These are phyloP conservation scores for Trichodelitschia bisporula DNA, from an alignment of 495 filamentous ascomycete species.

Conservation along the genomic window DNA sequence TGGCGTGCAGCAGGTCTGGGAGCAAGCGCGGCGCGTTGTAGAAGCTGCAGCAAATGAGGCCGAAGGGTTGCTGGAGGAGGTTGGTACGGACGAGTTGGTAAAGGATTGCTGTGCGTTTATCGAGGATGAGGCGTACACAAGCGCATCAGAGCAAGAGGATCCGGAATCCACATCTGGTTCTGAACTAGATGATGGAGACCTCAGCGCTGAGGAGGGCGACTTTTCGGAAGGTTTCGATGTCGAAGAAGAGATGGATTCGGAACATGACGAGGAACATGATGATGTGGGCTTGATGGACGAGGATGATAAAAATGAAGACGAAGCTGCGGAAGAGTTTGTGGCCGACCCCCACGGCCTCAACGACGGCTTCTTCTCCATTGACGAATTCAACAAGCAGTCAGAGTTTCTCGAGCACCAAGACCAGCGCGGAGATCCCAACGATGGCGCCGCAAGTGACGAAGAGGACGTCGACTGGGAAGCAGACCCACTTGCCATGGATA, in stretches of 20 bases:
- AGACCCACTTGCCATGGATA: conserved; percentile 26
- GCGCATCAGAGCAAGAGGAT: background rate
- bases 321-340: conserved; percentile 20
- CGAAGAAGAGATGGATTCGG: conserved; percentile 17
- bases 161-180: background rate
- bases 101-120: too few relatives aligned
- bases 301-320: conserved; percentile 18
- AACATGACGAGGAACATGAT: conserved; percentile 20
- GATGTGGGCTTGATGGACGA: conserved; percentile 16
- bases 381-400: conserved; percentile 87
- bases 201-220: conserved; percentile 13
- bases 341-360: conserved; percentile 48
- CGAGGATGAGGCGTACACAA: background rate
- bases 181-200: conserved; percentile 1
- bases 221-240: conserved; percentile 16
- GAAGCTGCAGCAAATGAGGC: conserved; percentile 19
- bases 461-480: conserved; percentile 69
- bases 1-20: conserved; percentile 73
- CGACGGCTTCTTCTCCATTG: conserved; percentile 95
- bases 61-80: background rate
- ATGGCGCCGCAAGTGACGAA: conserved; percentile 38
- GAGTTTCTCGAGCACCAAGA: conserved; percentile 73
- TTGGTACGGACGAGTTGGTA: background rate
- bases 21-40: conserved; percentile 67
- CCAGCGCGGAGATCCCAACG: conserved; percentile 35